Evolutionary conservation across 495 filamentous ascomycete genomes (phyloP).

Genomic region (Jackrogersella minutella): DNA sequence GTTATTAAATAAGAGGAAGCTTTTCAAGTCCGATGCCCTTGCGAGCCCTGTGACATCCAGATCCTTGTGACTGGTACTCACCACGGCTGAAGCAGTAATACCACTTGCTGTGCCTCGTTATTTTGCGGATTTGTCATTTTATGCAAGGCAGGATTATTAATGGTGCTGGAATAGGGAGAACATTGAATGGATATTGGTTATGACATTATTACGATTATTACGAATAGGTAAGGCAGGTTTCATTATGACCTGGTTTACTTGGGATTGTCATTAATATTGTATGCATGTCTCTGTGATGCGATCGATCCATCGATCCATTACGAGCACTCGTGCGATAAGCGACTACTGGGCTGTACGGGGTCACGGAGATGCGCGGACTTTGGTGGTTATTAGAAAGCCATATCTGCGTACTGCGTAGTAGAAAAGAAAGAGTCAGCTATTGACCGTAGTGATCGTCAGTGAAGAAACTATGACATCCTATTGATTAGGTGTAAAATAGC

Average conservation of each 20-base stretch:
- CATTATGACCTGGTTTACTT: neutral
- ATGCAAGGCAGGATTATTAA: conserved; percentile 21
- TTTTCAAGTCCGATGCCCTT: conserved; percentile 12
- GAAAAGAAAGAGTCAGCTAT: conserved; percentile 24
- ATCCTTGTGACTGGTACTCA: conserved; percentile 26
- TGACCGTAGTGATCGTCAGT: conserved; percentile 12
- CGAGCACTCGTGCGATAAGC: conserved; percentile 20
- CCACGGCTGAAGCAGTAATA: neutral
- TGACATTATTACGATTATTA: neutral
- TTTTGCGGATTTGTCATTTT: conserved; percentile 31
- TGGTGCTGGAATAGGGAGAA: no score
- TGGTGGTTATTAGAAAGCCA: neutral
- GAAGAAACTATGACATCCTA: neutral
- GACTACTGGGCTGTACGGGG: neutral
- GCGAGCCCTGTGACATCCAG: conserved; percentile 7
- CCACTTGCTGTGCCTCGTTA: conserved; percentile 5
- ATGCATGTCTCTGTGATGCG: conserved; percentile 30
- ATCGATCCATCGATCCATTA: conserved; percentile 21
- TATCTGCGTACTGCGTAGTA: neutral
- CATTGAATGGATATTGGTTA: no score
- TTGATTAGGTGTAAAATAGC: neutral
- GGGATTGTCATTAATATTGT: neutral
- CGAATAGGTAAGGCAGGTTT: neutral
- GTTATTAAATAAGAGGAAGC: neutral
- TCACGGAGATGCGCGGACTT: conserved; percentile 20